phyloP scores from a whole-genome alignment of 78 protist genomes.

The slime mould (Dictyostelium discoideum) region DNA sequence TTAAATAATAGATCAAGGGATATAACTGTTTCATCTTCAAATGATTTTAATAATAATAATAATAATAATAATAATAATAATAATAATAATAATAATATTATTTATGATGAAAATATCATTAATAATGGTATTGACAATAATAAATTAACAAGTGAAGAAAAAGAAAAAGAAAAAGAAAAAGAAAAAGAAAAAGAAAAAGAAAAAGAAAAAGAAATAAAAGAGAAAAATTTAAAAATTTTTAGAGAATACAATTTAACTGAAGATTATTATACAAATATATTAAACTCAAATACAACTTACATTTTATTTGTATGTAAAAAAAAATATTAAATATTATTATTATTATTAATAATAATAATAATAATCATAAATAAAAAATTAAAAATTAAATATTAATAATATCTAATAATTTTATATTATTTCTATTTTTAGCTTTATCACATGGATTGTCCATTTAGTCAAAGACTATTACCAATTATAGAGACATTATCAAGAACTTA shows the following conservation, averaged over 20 bases:
- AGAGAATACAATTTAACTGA: not conserved
- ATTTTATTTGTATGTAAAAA: not conserved
- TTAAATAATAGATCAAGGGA: not conserved
- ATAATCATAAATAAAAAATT: not conserved
- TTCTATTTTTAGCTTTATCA: not conserved
- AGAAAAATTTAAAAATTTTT: not conserved
- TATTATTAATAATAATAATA: not conserved
- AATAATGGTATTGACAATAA: not conserved
- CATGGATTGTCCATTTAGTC: conserved; percentile 26
- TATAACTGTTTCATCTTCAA: not conserved
- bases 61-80: too few species aligned
- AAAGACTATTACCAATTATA: conserved; percentile 11
- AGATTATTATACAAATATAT: not conserved
- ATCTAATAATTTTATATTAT: not conserved
- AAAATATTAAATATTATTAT: not conserved
- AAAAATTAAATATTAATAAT: not conserved
- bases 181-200: not conserved
- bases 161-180: not conserved
- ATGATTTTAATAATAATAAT: not conserved
- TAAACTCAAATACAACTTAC: not conserved
- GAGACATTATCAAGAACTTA: conserved; percentile 29
- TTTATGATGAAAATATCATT: not conserved
- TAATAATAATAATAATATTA: too few species aligned
- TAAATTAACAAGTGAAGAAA: not conserved
- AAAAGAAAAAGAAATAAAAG: not conserved